Percentiles rank a stretch among this genome's conserved stretches.
Conservation (phyloP, 441 rosid genomes). For the Syzygium malaccense region DNA sequence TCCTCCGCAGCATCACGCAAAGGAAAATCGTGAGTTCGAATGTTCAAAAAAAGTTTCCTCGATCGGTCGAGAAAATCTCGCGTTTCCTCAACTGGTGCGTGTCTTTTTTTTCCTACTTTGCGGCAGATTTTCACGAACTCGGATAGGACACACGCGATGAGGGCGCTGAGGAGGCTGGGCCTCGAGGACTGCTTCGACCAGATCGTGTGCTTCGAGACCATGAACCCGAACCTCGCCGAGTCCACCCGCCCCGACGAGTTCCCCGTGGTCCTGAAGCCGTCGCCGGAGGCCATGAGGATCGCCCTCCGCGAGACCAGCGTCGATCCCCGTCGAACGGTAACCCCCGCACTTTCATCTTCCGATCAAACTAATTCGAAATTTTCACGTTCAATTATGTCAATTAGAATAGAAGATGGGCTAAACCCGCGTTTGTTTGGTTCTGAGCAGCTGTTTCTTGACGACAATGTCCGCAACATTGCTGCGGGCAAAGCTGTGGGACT, state of each 20-base stretch:
- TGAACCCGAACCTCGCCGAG: slow-evolving; percentile 8
- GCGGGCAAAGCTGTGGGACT: slow-evolving; percentile 16
- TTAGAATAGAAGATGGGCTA: not conserved
- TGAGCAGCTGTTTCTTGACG: slow-evolving; percentile 13
- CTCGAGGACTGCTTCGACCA: slow-evolving; percentile 16
- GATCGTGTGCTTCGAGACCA: slow-evolving; percentile 16
- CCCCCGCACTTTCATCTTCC: too few relatives aligned
- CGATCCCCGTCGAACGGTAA: slow-evolving; percentile 4
- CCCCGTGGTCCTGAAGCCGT: slow-evolving; percentile 14
- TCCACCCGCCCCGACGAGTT: slow-evolving; percentile 5
- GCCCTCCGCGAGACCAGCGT: not conserved
- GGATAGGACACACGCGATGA: slow-evolving; percentile 11
- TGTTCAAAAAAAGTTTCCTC: not conserved
- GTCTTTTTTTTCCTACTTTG: not conserved
- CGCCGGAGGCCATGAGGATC: slow-evolving; percentile 6
- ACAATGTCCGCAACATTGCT: slow-evolving; percentile 4
- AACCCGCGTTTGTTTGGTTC: not conserved
- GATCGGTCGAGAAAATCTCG: not conserved
- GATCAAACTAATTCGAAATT: too few relatives aligned
- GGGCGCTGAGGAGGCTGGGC: not conserved
- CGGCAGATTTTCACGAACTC: slow-evolving; percentile 15
- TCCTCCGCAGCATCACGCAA: slow-evolving; percentile 6
- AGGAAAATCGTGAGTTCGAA: slow-evolving; percentile 5
- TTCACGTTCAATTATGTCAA: too few relatives aligned
- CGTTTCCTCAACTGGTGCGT: not conserved